A percentile compares a stretch with the other conserved stretches of the same genome.
Evolutionary conservation across 768 basidiomycete species (phyloP).

Genomic region (Hygrophoropsis aurantiaca): DNA sequence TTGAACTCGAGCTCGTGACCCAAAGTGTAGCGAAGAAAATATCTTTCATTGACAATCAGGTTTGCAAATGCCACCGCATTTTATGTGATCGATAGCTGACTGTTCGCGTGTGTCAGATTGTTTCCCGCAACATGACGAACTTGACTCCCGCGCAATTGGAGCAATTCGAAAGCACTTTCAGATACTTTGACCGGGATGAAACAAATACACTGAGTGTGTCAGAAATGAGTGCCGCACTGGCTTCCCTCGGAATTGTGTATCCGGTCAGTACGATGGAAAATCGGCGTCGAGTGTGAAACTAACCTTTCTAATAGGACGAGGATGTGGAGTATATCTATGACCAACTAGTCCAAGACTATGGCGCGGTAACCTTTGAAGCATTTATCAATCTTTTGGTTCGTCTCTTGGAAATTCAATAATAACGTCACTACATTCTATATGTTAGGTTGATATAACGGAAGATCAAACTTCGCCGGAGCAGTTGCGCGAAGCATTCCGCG

Average conservation of each 20-base stretch:
- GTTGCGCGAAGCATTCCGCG: conserved; percentile 89
- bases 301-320: conserved; percentile 56
- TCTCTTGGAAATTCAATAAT: conserved; percentile 1
- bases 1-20: conserved; percentile 81
- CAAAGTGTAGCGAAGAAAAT: conserved; percentile 86
- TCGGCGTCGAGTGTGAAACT: not conserved
- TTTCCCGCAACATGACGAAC: conserved; percentile 91
- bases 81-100: conserved; percentile 3
- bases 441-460: conserved; percentile 90
- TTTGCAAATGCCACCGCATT: conserved; percentile 24
- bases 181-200: conserved; percentile 94
- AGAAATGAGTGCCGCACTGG: conserved; percentile 92
- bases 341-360: conserved; percentile 77
- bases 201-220: conserved; percentile 82
- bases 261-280: conserved; percentile 50
- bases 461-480: conserved; percentile 94
- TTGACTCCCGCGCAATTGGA: conserved; percentile 94
- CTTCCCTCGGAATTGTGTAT: conserved; percentile 92
- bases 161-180: conserved; percentile 96
- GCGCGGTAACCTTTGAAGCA: conserved; percentile 89
- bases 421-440: conserved; percentile 1
- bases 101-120: conserved; percentile 58
- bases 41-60: conserved; percentile 97
- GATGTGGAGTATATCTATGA: conserved; percentile 85
- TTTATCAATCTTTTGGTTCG: conserved; percentile 89